These are phyloP conservation scores for Mycena latifolia DNA, from an alignment of 768 basidiomycete species.

Conservation along the genomic window DNA sequence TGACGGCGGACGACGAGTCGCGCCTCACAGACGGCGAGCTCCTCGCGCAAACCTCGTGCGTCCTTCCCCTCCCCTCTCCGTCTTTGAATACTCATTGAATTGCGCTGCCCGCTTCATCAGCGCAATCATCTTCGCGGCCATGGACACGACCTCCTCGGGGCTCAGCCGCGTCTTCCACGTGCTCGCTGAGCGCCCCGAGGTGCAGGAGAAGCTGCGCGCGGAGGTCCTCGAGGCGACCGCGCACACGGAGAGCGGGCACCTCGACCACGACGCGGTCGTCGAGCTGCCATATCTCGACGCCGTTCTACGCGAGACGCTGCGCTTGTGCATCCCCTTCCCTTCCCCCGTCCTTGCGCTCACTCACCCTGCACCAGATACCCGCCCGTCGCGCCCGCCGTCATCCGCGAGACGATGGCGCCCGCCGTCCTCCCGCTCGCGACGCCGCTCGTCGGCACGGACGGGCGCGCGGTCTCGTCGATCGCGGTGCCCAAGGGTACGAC, in stretches of 20 bases:
- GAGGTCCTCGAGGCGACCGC: slow-evolving; percentile 38
- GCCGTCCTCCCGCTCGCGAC: slow-evolving; percentile 54
- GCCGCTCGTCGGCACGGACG: slow-evolving; percentile 52
- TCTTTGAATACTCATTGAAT: not conserved
- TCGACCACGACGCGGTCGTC: slow-evolving; percentile 36
- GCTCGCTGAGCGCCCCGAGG: slow-evolving; percentile 35
- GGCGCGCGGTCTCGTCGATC: slow-evolving; percentile 50
- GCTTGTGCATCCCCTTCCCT: slow-evolving; percentile 17
- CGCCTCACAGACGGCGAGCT: slow-evolving; percentile 51
- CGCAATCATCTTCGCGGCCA: slow-evolving; percentile 26
- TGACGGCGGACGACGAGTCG: slow-evolving; percentile 47
- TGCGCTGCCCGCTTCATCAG: not conserved
- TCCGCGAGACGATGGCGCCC: slow-evolving; percentile 10
- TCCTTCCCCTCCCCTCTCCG: slow-evolving; percentile 30
- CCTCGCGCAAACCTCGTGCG: slow-evolving; percentile 44
- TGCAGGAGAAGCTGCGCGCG: slow-evolving; percentile 39
- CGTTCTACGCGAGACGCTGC: slow-evolving; percentile 41
- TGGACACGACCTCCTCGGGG: slow-evolving; percentile 31
- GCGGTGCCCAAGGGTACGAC: slow-evolving; percentile 53
- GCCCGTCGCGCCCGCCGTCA: not conserved
- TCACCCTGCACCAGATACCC: too few relatives aligned
- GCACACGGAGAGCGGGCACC: slow-evolving; percentile 33
- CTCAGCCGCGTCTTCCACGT: slow-evolving; percentile 30
- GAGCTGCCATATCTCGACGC: slow-evolving; percentile 41
- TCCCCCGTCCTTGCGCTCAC: not conserved